These are phyloP conservation scores for Peronospora destructor DNA, from an alignment of 352 stramenopile species.

Conservation along the genomic window DNA sequence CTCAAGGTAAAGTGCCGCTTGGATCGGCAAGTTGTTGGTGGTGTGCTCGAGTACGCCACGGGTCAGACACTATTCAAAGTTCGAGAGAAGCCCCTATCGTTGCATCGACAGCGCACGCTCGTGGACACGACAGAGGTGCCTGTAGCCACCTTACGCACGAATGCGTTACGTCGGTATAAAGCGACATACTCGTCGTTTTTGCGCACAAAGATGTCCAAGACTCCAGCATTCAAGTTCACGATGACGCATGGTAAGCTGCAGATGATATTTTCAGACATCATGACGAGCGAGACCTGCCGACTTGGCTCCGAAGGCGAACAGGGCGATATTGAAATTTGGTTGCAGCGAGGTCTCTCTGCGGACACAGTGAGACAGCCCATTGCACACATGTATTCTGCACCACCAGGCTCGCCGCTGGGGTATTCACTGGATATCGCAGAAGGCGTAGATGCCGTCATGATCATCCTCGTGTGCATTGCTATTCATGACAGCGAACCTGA, in stretches of 20 bases:
- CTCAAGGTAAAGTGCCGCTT: slow-evolving; percentile 24
- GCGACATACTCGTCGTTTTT: slow-evolving; percentile 25
- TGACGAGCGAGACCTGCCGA: slow-evolving; percentile 27
- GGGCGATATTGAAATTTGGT: slow-evolving; percentile 33
- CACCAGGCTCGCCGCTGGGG: slow-evolving; percentile 16
- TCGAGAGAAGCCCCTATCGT: slow-evolving; percentile 27
- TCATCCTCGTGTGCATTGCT: slow-evolving; percentile 27
- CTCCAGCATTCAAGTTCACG: slow-evolving; percentile 26
- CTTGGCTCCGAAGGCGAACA: slow-evolving; percentile 21
- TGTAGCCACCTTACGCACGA: slow-evolving; percentile 33
- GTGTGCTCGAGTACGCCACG: slow-evolving; percentile 26
- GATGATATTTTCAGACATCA: slow-evolving; percentile 32
- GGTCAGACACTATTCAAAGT: slow-evolving; percentile 28
- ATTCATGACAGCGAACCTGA: slow-evolving; percentile 26
- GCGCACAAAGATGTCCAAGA: slow-evolving; percentile 19
- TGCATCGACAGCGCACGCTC: slow-evolving; percentile 31
- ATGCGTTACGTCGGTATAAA: slow-evolving; percentile 23
- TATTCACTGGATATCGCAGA: slow-evolving; percentile 33
- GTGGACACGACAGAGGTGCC: slow-evolving; percentile 22
- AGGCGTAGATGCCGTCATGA: slow-evolving; percentile 31
- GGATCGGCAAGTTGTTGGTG: slow-evolving; percentile 22
- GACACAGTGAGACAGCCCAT: slow-evolving; percentile 19
- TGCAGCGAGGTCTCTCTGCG: slow-evolving; percentile 21
- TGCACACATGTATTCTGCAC: slow-evolving; percentile 27
- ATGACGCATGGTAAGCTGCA: slow-evolving; percentile 21